Percentiles rank a stretch among this genome's conserved stretches.
Evolutionary conservation across 495 filamentous ascomycete species (phyloP).

Genomic region (Aspergillus campestris): DNA sequence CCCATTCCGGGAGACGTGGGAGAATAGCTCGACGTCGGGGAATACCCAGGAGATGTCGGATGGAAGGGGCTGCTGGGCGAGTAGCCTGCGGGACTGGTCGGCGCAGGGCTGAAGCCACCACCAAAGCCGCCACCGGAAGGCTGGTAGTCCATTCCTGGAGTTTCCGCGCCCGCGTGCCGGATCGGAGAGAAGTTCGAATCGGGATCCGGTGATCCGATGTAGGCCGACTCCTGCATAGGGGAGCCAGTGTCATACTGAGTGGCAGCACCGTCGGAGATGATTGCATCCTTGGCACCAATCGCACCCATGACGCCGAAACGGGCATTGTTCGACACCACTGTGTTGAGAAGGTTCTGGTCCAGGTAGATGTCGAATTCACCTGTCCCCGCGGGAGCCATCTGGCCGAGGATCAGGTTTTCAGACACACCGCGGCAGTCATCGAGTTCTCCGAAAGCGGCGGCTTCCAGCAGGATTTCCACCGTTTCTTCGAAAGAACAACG

Average conservation of each 20-base stretch:
- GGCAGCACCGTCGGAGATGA: constrained; percentile 68
- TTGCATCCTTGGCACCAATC: constrained; percentile 62
- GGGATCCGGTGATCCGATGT: constrained; percentile 67
- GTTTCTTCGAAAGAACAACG: constrained; percentile 99
- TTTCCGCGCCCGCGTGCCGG: constrained; percentile 62
- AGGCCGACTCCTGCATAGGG: constrained; percentile 71
- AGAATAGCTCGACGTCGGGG: constrained; percentile 62
- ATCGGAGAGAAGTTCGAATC: constrained; percentile 88
- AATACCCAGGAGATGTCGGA: constrained; percentile 69
- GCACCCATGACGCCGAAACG: constrained; percentile 69
- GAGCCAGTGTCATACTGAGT: constrained; percentile 94
- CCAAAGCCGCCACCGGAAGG: constrained; percentile 37
- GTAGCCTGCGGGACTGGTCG: constrained; percentile 61
- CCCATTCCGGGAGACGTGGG: constrained; percentile 56
- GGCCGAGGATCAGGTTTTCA: constrained; percentile 97
- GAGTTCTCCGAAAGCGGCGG: constrained; percentile 85
- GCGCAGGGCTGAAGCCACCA: constrained; percentile 57
- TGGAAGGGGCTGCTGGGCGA: constrained; percentile 72
- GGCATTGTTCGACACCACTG: constrained; percentile 83
- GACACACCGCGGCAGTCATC: constrained; percentile 97
- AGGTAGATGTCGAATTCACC: constrained; percentile 88
- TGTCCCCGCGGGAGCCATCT: constrained; percentile 92
- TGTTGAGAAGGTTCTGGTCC: constrained; percentile 91
- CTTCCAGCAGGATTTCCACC: constrained; percentile 94
- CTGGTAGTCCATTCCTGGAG: constrained; percentile 55